phyloP scores from a whole-genome alignment of 208 protist genomes.

The Leishmania aethiopica region DNA sequence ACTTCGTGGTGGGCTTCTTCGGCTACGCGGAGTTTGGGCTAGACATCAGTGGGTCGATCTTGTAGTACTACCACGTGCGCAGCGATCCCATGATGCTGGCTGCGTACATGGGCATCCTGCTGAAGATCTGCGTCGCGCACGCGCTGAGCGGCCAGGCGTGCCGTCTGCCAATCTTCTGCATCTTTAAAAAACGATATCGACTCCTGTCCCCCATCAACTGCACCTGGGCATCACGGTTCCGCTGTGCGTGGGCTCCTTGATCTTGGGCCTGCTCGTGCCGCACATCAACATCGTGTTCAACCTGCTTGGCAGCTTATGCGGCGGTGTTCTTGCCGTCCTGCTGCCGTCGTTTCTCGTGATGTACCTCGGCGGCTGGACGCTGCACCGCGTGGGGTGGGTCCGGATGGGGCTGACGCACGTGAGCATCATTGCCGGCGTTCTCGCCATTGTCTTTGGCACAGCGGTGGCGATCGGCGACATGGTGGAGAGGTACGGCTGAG shows the following conservation, averaged over 20 bases:
- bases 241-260: slow-evolving; percentile 33
- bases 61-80: slow-evolving; percentile 35
- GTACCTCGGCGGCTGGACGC: slow-evolving; percentile 53
- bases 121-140: slow-evolving; percentile 62
- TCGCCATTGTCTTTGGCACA: slow-evolving; percentile 66
- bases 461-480: slow-evolving; percentile 38
- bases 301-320: slow-evolving; percentile 61
- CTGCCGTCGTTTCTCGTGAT: slow-evolving; percentile 61
- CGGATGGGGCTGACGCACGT: slow-evolving; percentile 44
- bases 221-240: slow-evolving; percentile 36
- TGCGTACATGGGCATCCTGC: slow-evolving; percentile 51
- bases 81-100: slow-evolving; percentile 46
- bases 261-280: slow-evolving; percentile 64
- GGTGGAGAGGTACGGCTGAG: slow-evolving; percentile 20
- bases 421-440: slow-evolving; percentile 51
- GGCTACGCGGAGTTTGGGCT: slow-evolving; percentile 63
- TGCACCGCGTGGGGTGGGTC: slow-evolving; percentile 32
- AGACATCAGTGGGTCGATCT: slow-evolving; percentile 37
- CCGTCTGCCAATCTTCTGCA: slow-evolving; percentile 49
- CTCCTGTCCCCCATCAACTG: slow-evolving; percentile 35
- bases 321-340: slow-evolving; percentile 54
- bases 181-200: slow-evolving; percentile 32
- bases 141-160: slow-evolving; percentile 43
- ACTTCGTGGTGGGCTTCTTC: slow-evolving; percentile 65
- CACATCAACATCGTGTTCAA: slow-evolving; percentile 72